Base-by-base conservation (phyloP, 345 rosid species). In the Anacardium occidentale region DNA sequence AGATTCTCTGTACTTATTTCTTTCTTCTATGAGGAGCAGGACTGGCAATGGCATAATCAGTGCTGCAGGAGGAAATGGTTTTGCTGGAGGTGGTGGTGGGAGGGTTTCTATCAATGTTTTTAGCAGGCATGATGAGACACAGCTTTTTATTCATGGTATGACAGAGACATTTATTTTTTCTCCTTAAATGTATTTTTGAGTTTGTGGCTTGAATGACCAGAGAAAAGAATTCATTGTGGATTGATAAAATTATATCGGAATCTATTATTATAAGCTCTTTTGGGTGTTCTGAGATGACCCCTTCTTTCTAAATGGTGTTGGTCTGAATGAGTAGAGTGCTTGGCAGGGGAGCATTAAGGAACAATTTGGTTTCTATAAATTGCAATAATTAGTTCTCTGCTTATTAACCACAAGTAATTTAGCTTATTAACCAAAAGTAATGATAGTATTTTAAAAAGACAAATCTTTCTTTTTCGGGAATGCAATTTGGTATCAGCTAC, bases 21-120 rank as follows among this genome's bases (percentile, higher is more conserved):
- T 4, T 58, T 69, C 44, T 56, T 70, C 69, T 73, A 42, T 78
- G 68, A 52, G 59, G 69, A 75, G 64, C 85, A 89, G 91, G 91
- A 81, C 79, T 32, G 93, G 91, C 69, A 77, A 61, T 58, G 89
- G 91, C 71, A 74, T 50, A 58, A 72, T 85, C 63, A 89, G 88
- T 79, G 90, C 93, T 12, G 64, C 83, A 17, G 93, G 93, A 47
- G 93, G 93, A 40, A 72, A 84, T 72, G 93, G 93, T 47, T 89
- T 86, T 81, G 91, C 89, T 75, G 93, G 93, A 50, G 93, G 93
- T 60, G 93, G 93, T 62, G 93, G 93, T 29, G 91, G 93, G 73
- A 84, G 93, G 73, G 81, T 89, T 58, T 84, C 93, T 18, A 75
- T 89, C 26, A 53, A 89, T 75, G 93, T 82, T 77, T 89, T 89